Conservation (phyloP, 129 eudicot species). For the Solidago caesia region DNA sequence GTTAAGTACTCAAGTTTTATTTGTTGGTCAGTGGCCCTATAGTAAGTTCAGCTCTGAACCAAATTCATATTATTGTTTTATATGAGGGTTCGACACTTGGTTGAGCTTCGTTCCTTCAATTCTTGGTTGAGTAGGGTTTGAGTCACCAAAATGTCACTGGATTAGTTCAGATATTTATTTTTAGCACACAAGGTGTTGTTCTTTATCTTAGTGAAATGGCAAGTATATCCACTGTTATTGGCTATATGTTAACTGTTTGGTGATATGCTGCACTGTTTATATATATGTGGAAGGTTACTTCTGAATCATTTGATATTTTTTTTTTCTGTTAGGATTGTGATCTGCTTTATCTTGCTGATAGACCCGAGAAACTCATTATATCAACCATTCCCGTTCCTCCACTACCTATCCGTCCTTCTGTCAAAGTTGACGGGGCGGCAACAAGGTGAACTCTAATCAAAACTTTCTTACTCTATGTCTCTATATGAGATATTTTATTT, state of each 20-base stretch:
- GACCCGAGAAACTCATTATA: constrained; percentile 86
- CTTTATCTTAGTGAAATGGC: constrained; percentile 3
- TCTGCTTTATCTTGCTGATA: constrained; percentile 78
- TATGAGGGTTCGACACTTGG: not conserved
- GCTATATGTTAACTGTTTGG: not conserved
- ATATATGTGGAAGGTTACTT: constrained; percentile 4
- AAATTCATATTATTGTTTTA: not conserved
- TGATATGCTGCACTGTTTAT: constrained; percentile 12
- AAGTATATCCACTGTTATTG: constrained; percentile 7
- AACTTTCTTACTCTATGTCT: constrained; percentile 5
- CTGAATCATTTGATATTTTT: not conserved
- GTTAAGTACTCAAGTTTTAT: not conserved
- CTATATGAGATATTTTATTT: not conserved
- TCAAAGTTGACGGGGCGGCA: constrained; percentile 79
- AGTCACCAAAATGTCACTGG: not conserved
- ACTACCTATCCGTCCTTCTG: constrained; percentile 89
- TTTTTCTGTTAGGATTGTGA: constrained; percentile 68
- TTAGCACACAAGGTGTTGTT: not conserved
- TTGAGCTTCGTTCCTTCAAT: not conserved
- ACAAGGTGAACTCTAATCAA: constrained; percentile 49
- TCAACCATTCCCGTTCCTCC: constrained; percentile 86
- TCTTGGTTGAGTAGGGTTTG: not conserved
- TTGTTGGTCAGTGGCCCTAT: not conserved
- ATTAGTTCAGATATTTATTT: not conserved
- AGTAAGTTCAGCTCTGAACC: not conserved